A percentile compares a stretch with the other conserved stretches of the same genome.
phyloP scores from a whole-genome alignment of 139 green algal species.

The Spirogloea muscicola region DNA sequence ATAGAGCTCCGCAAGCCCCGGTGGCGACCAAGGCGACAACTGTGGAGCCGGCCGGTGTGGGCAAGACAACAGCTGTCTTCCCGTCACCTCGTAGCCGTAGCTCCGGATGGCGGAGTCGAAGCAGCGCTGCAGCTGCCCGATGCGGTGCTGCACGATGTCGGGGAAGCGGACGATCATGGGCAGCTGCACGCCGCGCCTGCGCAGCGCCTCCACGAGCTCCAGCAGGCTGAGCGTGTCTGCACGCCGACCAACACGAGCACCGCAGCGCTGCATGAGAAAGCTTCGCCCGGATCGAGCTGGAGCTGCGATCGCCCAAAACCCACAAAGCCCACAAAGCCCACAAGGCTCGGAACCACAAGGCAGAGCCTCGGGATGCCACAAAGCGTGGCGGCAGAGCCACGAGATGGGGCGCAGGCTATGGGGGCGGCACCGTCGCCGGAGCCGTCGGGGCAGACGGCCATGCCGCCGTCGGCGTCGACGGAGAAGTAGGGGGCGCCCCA shows the following conservation, averaged over 20 bases:
- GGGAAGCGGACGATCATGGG: conserved; percentile 52
- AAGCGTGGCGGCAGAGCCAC: not conserved
- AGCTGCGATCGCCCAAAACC: not conserved
- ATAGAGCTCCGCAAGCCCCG: no score
- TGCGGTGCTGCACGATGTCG: conserved; percentile 46
- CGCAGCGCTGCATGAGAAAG: no score
- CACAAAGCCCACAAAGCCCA: no score
- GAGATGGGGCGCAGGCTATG: not conserved
- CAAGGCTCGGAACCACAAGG: not conserved
- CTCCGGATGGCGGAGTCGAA: conserved; percentile 45
- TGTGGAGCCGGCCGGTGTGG: not conserved
- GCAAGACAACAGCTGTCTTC: not conserved
- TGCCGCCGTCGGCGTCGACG: conserved; percentile 43
- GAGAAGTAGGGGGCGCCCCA: conserved; percentile 50
- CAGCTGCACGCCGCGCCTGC: conserved; percentile 5
- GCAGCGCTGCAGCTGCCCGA: conserved; percentile 45
- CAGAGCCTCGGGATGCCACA: not conserved
- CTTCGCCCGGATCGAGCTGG: not conserved
- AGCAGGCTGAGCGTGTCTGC: conserved; percentile 42
- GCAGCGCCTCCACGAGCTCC: conserved; percentile 41
- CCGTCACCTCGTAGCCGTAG: conserved; percentile 49
- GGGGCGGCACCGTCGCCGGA: no score
- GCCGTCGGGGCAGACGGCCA: conserved; percentile 41
- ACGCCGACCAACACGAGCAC: not conserved
- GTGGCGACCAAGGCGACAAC: no score